Conservation (phyloP, 225 moss, liverwort and hornwort genomes). For the Thuidium tamariscinum region DNA sequence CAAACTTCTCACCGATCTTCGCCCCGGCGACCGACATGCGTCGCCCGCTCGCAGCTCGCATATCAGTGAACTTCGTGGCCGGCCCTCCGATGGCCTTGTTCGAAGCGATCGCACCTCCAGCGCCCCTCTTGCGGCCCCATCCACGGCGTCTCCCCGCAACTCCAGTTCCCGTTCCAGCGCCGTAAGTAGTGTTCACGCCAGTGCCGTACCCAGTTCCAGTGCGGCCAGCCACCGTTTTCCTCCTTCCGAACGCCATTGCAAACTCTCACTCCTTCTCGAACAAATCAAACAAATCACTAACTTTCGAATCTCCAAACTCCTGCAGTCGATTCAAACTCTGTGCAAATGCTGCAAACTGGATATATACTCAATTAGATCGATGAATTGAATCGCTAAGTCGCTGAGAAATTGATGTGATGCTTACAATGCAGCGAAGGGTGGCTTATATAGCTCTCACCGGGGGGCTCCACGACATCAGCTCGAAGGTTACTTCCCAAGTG, state of each 20-base stretch:
- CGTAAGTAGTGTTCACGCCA: not conserved
- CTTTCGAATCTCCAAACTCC: not conserved
- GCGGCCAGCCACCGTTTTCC: not conserved
- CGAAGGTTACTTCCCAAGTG: not conserved
- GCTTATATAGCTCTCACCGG: not conserved
- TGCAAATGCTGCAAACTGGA: not conserved
- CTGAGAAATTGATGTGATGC: not conserved
- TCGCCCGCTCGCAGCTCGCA: constrained; percentile 42
- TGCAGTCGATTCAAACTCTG: not conserved
- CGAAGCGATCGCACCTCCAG: constrained; percentile 16
- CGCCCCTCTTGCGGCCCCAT: not conserved
- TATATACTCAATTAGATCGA: not conserved
- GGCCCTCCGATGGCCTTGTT: constrained; percentile 30
- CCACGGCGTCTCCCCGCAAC: not conserved
- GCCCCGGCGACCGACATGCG: constrained; percentile 48
- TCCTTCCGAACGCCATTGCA: constrained; percentile 22
- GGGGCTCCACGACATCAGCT: not conserved
- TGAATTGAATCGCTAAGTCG: not conserved
- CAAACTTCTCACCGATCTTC: constrained; percentile 36
- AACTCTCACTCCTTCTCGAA: not conserved
- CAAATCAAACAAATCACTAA: not conserved
- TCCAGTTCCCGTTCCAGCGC: not conserved
- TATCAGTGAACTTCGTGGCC: constrained; percentile 9
- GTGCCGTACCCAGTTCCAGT: not conserved
- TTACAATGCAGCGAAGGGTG: accelerated